A percentile compares a stretch with the other conserved stretches of the same genome.
These are phyloP conservation scores for Teunomyces gatunensis DNA, from an alignment of 805 yeast genomes.

Conservation along the genomic window DNA sequence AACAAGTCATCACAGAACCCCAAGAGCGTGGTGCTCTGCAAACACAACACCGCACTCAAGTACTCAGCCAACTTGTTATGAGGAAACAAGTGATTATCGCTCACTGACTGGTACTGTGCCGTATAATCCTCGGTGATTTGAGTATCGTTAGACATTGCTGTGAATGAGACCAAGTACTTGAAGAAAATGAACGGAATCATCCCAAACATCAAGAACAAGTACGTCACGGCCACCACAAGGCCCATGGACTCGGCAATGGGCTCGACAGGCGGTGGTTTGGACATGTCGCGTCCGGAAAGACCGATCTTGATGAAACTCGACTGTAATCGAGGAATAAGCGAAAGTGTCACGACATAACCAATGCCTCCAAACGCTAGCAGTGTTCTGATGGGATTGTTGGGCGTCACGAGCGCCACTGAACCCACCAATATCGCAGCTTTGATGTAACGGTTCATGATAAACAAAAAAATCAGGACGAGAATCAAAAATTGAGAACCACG, in stretches of 20 bases:
- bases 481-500: too few species aligned
- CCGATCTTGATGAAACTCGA: constrained; percentile 73
- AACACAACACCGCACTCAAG: constrained; percentile 77
- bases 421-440: constrained; percentile 12
- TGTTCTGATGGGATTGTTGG: constrained; percentile 51
- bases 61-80: constrained; percentile 82
- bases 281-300: constrained; percentile 78
- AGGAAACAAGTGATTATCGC: constrained; percentile 53
- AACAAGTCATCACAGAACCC: constrained; percentile 94
- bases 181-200: constrained; percentile 87
- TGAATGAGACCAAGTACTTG: constrained; percentile 60
- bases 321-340: constrained; percentile 67
- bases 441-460: not conserved
- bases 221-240: constrained; percentile 79
- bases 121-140: constrained; percentile 30
- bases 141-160: constrained; percentile 34
- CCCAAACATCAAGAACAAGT: constrained; percentile 74
- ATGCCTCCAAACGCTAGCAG: constrained; percentile 65
- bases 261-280: constrained; percentile 67
- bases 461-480: not conserved
- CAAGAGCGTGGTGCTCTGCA: constrained; percentile 77
- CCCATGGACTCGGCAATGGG: constrained; percentile 88
- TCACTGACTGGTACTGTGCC: constrained; percentile 32
- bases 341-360: constrained; percentile 60
- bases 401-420: constrained; percentile 25